Evolutionary conservation across 352 stramenopile genomes (phyloP).

Genomic region (Phytophthora podocarpi): DNA sequence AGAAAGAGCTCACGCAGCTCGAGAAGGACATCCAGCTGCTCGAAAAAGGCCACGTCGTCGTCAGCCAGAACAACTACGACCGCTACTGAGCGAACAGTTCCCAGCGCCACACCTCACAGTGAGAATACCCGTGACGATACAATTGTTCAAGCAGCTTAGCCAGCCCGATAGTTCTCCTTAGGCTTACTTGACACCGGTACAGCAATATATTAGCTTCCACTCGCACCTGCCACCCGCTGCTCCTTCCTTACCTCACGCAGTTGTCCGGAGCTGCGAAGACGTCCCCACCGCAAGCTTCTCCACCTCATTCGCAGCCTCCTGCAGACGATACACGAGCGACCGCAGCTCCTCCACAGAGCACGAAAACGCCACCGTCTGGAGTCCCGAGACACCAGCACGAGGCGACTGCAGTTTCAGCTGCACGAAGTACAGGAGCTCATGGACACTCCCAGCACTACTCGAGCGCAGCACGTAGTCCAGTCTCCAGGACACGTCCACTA

Average conservation of each 20-base stretch:
- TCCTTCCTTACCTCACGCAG: no score
- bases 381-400: conserved; percentile 10
- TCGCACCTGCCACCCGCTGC: no score
- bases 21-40: conserved; percentile 93
- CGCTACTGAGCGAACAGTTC: conserved; percentile 36
- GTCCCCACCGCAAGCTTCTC: conserved; percentile 51
- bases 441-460: conserved; percentile 56
- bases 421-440: conserved; percentile 67
- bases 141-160: conserved; percentile 7
- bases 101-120: not conserved
- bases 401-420: conserved; percentile 66
- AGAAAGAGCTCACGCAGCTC: conserved; percentile 91
- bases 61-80: conserved; percentile 58
- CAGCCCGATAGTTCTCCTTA: no score
- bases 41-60: conserved; percentile 70
- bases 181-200: no score
- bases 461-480: conserved; percentile 75
- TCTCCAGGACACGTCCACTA: conserved; percentile 75
- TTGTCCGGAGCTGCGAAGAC: conserved; percentile 15
- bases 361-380: conserved; percentile 54
- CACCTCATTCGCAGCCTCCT: conserved; percentile 65
- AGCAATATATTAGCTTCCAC: no score
- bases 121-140: conserved; percentile 6
- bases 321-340: conserved; percentile 71
- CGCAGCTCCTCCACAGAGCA: conserved; percentile 76